Evolutionary conservation across 306 rosid species (phyloP).

Genomic region (Psophocarpus tetragonolobus): DNA sequence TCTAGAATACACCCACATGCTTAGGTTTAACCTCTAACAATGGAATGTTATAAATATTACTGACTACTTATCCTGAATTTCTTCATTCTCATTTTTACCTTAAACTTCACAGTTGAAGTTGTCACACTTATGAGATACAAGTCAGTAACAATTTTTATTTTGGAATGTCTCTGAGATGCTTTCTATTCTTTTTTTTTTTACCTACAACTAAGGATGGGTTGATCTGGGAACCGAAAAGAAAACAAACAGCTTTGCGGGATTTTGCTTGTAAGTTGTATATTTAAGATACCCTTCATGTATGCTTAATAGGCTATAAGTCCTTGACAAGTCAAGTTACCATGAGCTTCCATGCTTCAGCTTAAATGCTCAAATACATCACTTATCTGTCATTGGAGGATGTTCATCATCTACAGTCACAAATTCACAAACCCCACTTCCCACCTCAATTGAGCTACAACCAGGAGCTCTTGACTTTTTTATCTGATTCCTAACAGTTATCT

Average conservation of each 20-base stretch:
- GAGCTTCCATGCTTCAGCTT: conserved; percentile 36
- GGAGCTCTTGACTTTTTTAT: conserved; percentile 47
- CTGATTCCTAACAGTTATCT: conserved; percentile 48
- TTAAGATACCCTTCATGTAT: not conserved
- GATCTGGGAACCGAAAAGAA: not conserved
- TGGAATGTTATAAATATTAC: not conserved
- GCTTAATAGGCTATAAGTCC: not conserved
- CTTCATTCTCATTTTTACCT: not conserved
- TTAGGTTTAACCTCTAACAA: too few relatives aligned
- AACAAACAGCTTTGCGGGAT: not conserved
- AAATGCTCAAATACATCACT: conserved; percentile 39
- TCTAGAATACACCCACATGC: too few relatives aligned
- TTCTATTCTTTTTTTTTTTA: conserved; percentile 1
- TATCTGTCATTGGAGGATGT: conserved; percentile 39
- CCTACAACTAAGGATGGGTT: not conserved
- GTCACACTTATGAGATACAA: not conserved
- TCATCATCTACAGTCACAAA: conserved; percentile 35
- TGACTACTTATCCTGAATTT: not conserved
- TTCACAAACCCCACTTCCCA: conserved; percentile 40
- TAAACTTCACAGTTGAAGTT: not conserved
- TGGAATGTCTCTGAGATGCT: not conserved
- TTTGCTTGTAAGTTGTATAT: not conserved
- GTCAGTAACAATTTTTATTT: not conserved
- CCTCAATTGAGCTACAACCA: conserved; percentile 56
- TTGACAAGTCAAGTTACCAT: conserved; percentile 23